A percentile compares a stretch with the other conserved stretches of the same genome.
Conservation (phyloP, 345 rosid species). For the Ricinus communis region DNA sequence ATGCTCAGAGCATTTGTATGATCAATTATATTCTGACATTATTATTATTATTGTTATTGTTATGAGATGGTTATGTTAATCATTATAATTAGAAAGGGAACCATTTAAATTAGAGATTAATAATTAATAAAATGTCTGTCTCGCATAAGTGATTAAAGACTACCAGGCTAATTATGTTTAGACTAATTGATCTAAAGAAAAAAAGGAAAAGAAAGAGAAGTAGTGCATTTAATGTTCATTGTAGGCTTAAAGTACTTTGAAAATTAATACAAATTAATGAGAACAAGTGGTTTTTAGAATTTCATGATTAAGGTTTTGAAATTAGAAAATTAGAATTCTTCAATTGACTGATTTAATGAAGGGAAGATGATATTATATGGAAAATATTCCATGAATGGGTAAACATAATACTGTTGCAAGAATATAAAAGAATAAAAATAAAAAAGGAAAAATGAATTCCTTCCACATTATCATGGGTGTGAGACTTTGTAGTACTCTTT, state of each 20-base stretch:
- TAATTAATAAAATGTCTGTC: too few species aligned
- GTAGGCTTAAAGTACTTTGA: too few species aligned
- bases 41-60: too few species aligned
- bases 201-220: too few species aligned
- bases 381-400: not conserved
- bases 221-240: too few species aligned
- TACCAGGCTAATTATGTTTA: too few species aligned
- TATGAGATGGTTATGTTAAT: not conserved
- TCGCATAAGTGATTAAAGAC: too few species aligned
- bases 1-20: not conserved
- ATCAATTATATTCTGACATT: not conserved
- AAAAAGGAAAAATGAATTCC: not conserved
- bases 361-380: too few species aligned
- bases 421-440: not conserved
- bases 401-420: not conserved
- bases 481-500: not conserved
- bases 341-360: not conserved
- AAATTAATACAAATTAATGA: too few species aligned
- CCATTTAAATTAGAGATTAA: too few species aligned
- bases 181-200: too few species aligned
- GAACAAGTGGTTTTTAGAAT: too few species aligned
- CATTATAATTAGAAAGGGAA: not conserved
- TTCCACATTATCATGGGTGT: not conserved
- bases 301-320: not conserved
- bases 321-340: not conserved